Base-by-base conservation (phyloP, 2,329 filamentous ascomycete genomes). In the Aureobasidium subglaciale region DNA sequence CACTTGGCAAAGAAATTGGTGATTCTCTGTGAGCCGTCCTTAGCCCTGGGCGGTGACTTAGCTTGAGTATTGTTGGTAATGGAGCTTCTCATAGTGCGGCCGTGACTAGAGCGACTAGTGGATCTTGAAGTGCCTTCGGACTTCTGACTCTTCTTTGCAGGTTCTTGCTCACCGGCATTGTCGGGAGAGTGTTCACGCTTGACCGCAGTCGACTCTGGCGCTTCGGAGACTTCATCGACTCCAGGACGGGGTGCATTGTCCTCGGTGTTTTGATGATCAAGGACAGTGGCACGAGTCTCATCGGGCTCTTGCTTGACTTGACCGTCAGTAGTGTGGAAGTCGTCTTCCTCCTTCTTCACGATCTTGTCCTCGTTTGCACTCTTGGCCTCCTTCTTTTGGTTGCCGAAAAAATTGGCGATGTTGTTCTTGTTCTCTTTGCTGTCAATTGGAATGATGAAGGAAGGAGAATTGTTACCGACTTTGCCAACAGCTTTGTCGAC, bases 401-500 rank as follows among this genome's bases (percentile, higher is more conserved):
- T 87, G 7, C 79, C 79, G 65, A 97, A 97, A 75, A 96, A 96
- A 64, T 96, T 96, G 42, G 87, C 88, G 69, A 97, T 97, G 62
- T 93, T 96, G 48, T 80, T 84, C 73, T 95, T 96, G 70, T 96
- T 96, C 64, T 91, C 87, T 61, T 83, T 85, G 71, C 88, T 95
- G 64, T 88, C 80, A 30, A 96, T 73, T 0, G 92, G 92, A 1
- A 96, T 75, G 41, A 96, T 79, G 65, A 96, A 96, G 0, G 79
- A 80, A 0, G 89, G 84, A 18, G 88, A 95, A 68, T 95, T 88
- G 63, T 95, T 96, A 5, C 92, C 91, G 0, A 96, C 91, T 72
- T 96, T 97, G 0, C 91, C 91, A 0, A 97, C 92, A 4, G 93
- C 91, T 67, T 89, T 88, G 63, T 79, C 84, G 2, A 99, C 93